Base-by-base conservation (phyloP, 345 rosid genomes). In the Rhizophora apiculata region DNA sequence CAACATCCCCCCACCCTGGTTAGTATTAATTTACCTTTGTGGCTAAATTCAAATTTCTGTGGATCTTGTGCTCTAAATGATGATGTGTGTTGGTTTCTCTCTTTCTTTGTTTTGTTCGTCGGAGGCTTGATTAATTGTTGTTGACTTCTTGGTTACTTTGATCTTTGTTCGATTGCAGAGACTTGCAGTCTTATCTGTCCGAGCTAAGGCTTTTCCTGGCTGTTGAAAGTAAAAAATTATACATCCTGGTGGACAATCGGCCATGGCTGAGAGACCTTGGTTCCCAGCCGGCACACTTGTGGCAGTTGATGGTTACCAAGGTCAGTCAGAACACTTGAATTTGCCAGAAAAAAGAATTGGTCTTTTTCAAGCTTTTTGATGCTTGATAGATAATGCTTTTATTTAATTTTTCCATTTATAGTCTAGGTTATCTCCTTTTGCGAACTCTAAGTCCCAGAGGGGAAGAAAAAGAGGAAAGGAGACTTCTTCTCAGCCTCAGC, bases 241-340 rank as follows among this genome's bases (percentile, higher is more conserved):
- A 86, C 68, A 82, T 96, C 57, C 74, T 96, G 87, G 99, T 96
- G 73, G 99, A 96, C 67, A 96, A 96, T 68, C 82, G 90, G 43
- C 96, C 98, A 77, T 96, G 99, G 97, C 68, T 88, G 82, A 82
- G 75, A 65, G 82, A 86, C 57, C 69, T 82, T 7, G 89, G 85
- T 63, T 79, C 94, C 2, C 82, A 86, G 59, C 83, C 95, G 11
- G 88, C 93, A 69, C 97, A 79, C 76, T 72, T 92, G 61, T 96
- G 98, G 99, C 99, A 96, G 73, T 80, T 92, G 21, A 90, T 96
- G 98, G 98, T 96, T 55, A 96, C 99, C 68, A 96, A 96, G 97
- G 98, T 96, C 80, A 68, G 63, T 49, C 58, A 69, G 71, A 19
- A 31, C 27, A n/a, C 20, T 37, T 64, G 37, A 59, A 22, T 19